Evolutionary conservation across 176 grass and related monocot genomes (phyloP).

Genomic region (Bonia amplexicaulis): DNA sequence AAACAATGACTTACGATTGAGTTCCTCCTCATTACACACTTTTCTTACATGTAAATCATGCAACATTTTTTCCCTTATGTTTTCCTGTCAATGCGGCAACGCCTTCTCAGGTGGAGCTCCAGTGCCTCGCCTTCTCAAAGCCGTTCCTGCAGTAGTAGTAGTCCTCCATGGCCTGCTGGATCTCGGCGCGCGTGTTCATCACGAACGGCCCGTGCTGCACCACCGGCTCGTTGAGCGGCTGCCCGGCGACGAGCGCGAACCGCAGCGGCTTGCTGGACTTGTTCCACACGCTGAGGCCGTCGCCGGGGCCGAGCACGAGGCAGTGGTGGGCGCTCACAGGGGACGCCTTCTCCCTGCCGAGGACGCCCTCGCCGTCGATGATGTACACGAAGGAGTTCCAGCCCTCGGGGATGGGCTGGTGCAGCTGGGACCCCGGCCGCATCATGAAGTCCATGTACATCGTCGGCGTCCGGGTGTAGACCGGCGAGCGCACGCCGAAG

Average conservation of each 20-base stretch:
- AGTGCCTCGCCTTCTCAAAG: conserved; percentile 60
- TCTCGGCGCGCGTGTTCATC: conserved; percentile 75
- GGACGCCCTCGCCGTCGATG: conserved; percentile 69
- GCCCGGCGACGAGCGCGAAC: conserved; percentile 59
- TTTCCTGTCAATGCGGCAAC: neutral
- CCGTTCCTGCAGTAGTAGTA: conserved; percentile 60
- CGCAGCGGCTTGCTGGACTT: conserved; percentile 24
- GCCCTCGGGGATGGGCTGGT: conserved; percentile 44
- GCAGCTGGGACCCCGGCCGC: conserved; percentile 39
- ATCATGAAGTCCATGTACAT: conserved; percentile 83
- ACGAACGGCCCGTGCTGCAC: conserved; percentile 72
- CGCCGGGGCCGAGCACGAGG: conserved; percentile 54
- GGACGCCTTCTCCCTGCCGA: conserved; percentile 27
- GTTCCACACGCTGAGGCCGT: conserved; percentile 74
- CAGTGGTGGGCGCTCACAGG: conserved; percentile 47
- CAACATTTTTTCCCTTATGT: too few species aligned
- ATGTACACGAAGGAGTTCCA: conserved; percentile 79
- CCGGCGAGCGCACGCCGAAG: conserved; percentile 67
- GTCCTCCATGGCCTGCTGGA: conserved; percentile 73
- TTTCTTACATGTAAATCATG: neutral
- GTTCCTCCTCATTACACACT: neutral
- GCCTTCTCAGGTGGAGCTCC: conserved; percentile 31
- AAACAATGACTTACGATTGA: too few species aligned
- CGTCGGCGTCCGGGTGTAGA: conserved; percentile 73
- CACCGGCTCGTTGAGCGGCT: conserved; percentile 61